phyloP scores from a whole-genome alignment of 805 yeast species.

The Kregervanrija delftensis region DNA sequence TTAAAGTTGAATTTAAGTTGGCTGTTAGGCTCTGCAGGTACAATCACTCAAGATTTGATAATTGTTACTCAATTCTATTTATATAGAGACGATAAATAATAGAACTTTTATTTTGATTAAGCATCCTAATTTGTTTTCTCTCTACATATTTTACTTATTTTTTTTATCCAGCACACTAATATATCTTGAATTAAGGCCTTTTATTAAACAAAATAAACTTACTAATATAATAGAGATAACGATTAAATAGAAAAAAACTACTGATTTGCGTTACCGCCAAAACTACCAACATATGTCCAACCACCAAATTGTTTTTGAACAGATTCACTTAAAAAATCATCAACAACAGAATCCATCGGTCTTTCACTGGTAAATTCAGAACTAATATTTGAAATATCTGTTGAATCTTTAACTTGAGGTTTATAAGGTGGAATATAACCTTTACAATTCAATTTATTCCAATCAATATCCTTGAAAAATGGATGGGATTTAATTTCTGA shows the following conservation, averaged over 20 bases:
- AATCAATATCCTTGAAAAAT: slow-evolving; percentile 84
- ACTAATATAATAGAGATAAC: not conserved
- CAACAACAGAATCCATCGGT: slow-evolving; percentile 93
- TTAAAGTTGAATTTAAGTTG: slow-evolving; percentile 60
- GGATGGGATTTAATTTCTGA: slow-evolving; percentile 76
- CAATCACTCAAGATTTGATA: slow-evolving; percentile 61
- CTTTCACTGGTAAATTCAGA: slow-evolving; percentile 85
- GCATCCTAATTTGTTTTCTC: not conserved
- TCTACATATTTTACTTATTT: not conserved
- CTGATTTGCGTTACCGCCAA: slow-evolving; percentile 10
- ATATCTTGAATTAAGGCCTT: too few relatives aligned
- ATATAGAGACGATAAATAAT: slow-evolving; percentile 29
- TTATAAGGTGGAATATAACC: slow-evolving; percentile 93
- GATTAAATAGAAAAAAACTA: not conserved
- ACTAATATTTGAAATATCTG: slow-evolving; percentile 92
- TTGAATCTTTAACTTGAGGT: slow-evolving; percentile 78
- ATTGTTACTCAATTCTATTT: slow-evolving; percentile 64
- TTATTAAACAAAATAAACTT: not conserved
- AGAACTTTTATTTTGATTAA: not conserved
- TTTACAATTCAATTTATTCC: slow-evolving; percentile 76
- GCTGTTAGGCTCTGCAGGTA: slow-evolving; percentile 74
- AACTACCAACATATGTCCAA: slow-evolving; percentile 85
- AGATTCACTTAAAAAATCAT: slow-evolving; percentile 82
- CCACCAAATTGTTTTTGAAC: slow-evolving; percentile 99
- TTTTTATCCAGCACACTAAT: not conserved